Evolutionary conservation across 2,329 filamentous ascomycete species (phyloP).

Genomic region (Dothistroma septosporum): DNA sequence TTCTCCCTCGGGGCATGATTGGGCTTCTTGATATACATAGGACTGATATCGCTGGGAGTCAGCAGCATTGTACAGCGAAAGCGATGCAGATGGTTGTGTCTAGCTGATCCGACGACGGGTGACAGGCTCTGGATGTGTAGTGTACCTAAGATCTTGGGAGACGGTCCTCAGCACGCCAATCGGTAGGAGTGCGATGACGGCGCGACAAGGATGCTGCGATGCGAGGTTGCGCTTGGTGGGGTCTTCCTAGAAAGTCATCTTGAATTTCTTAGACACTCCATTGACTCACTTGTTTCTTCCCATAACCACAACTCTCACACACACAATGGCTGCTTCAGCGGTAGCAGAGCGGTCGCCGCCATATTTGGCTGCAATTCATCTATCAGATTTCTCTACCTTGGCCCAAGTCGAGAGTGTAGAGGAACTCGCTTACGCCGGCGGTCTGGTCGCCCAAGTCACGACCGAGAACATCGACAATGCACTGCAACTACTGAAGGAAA

Average conservation of each 20-base stretch:
- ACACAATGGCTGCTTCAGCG: conserved; percentile 14
- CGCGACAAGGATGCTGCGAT: not conserved
- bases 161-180: not conserved
- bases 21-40: too few relatives aligned
- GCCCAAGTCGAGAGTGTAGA: conserved; percentile 46
- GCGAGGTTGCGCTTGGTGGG: not conserved
- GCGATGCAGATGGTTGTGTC: too few relatives aligned
- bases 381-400: conserved; percentile 41
- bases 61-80: too few relatives aligned
- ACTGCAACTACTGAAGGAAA: conserved; percentile 52
- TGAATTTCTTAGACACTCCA: not conserved
- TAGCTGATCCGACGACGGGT: too few relatives aligned
- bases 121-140: too few relatives aligned
- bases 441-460: conserved; percentile 53
- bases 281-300: conserved; percentile 6
- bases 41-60: too few relatives aligned
- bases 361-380: conserved; percentile 49
- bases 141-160: not conserved
- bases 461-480: conserved; percentile 42
- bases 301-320: not conserved
- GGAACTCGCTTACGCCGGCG: conserved; percentile 55
- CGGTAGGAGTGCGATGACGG: not conserved
- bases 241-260: not conserved
- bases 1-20: too few relatives aligned
- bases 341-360: conserved; percentile 31